These are phyloP conservation scores for Phyllosticta capitalensis DNA, from an alignment of 2,329 filamentous ascomycete genomes.

Conservation along the genomic window DNA sequence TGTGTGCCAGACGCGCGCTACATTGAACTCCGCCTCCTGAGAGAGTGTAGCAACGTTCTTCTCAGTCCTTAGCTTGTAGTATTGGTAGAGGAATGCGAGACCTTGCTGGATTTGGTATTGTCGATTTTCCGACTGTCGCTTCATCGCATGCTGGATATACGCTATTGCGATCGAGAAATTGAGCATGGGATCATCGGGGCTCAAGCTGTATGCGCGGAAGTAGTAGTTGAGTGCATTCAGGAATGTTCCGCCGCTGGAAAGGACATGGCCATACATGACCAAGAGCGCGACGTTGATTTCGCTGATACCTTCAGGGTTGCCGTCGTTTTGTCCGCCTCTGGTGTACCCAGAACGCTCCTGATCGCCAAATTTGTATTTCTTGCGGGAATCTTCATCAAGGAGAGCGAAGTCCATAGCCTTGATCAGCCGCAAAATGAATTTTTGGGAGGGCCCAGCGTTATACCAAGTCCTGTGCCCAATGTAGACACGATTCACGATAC, in stretches of 20 bases:
- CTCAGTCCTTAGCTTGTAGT: slow-evolving; percentile 52
- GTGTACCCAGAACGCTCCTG: slow-evolving; percentile 30
- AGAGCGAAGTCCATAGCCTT: slow-evolving; percentile 72
- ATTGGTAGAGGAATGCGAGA: slow-evolving; percentile 67
- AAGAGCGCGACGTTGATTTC: slow-evolving; percentile 71
- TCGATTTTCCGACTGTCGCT: slow-evolving; percentile 80
- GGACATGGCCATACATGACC: slow-evolving; percentile 81
- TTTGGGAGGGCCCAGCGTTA: slow-evolving; percentile 72
- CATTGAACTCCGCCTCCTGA: slow-evolving; percentile 76
- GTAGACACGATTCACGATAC: slow-evolving; percentile 65
- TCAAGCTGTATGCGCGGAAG: slow-evolving; percentile 54
- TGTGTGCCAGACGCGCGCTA: slow-evolving; percentile 66
- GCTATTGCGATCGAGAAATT: slow-evolving; percentile 64
- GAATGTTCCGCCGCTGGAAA: slow-evolving; percentile 76
- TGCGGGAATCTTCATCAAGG: slow-evolving; percentile 42
- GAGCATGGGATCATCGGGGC: slow-evolving; percentile 67
- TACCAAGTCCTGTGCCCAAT: slow-evolving; percentile 62
- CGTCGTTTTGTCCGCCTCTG: slow-evolving; percentile 26
- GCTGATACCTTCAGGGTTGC: slow-evolving; percentile 25
- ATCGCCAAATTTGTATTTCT: slow-evolving; percentile 31
- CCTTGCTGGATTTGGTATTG: slow-evolving; percentile 84
- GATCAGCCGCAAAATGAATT: slow-evolving; percentile 84
- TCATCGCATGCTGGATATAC: slow-evolving; percentile 82
- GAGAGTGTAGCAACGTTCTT: slow-evolving; percentile 36
- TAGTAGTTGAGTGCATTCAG: slow-evolving; percentile 83